Percentiles rank a stretch among this genome's conserved stretches.
These are phyloP conservation scores for Stemphylium beticola DNA, from an alignment of 2,329 filamentous ascomycete species.

Conservation along the genomic window DNA sequence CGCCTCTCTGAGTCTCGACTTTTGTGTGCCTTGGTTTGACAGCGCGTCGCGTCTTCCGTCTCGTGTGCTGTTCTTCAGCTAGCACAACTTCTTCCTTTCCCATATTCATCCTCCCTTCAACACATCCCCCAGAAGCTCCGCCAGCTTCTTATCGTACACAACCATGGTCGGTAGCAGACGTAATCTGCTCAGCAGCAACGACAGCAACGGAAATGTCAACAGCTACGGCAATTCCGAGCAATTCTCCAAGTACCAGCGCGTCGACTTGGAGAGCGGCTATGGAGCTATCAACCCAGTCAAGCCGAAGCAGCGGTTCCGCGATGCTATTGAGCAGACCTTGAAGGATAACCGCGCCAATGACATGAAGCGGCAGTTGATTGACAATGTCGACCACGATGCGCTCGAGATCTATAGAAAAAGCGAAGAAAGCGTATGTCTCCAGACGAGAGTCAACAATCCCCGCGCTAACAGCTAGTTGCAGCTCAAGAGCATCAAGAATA, in stretches of 20 bases:
- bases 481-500: constrained; percentile 60
- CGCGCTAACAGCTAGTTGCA: constrained; percentile 16
- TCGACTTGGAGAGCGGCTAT: constrained; percentile 41
- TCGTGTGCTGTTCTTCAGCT: constrained; percentile 4
- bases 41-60: constrained; percentile 11
- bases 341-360: constrained; percentile 54
- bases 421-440: constrained; percentile 53
- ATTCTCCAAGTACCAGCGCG: constrained; percentile 22
- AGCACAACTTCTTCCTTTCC: neutral
- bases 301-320: constrained; percentile 50
- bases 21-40: constrained; percentile 8
- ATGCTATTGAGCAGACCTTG: constrained; percentile 56
- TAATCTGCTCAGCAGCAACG: constrained; percentile 21
- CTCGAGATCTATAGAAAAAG: constrained; percentile 60
- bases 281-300: constrained; percentile 22
- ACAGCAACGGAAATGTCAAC: constrained; percentile 13
- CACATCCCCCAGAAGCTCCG: neutral
- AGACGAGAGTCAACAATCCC: neutral
- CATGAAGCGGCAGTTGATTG: constrained; percentile 58
- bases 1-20: neutral
- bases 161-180: constrained; percentile 34
- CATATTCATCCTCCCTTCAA: neutral
- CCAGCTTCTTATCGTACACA: neutral
- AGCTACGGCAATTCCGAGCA: constrained; percentile 11
- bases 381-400: constrained; percentile 54